Base-by-base conservation (phyloP, 2,329 filamentous ascomycete species). In the Sarocladium strictum region DNA sequence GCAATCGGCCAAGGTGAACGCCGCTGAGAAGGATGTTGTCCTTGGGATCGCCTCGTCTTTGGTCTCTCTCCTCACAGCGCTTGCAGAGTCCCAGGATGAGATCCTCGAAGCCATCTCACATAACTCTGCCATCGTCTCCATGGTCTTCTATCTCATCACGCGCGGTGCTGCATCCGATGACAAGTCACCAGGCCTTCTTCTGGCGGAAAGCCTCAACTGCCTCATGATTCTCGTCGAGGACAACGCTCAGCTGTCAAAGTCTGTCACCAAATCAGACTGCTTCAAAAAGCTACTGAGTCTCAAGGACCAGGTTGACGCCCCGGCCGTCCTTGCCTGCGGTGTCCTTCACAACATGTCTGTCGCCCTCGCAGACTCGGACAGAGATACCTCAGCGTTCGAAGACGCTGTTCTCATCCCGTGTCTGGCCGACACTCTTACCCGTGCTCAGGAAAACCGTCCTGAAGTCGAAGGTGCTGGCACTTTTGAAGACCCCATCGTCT, bases 321-420 rank as follows among this genome's bases (percentile, higher is more conserved):
- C 75, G 55, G 77, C 76, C 1, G 75, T 85, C 32, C 68, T 84
- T 9, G 76, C 82, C 7, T 86, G 82, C 52, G 79, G 80, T 14
- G 73, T 84, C 21, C 72, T 87, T 12, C 84, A 87, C 64, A 85
- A 85, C 58, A 67, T 86, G 33, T 85, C 83, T 63, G 67, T 76
- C 6, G 70, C 74, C 2, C 72, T 71, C 9, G 26, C 26, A 3
- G 47, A 35, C 47, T 51, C 49, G 27, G 26, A 45, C 19, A n/a
- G 19, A 12, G 50, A 53, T 60, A 63, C 38, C 64, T 69, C 3
- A 57, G n/a, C 5, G 7, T 51, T 63, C 9, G 67, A 71, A 51
- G 67, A 72, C 53, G 66, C 69, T 0, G 53, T 63, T 11, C 59
- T 72, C 3, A 64, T 72, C 26, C 67, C 69, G 4, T 71, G 69